These are phyloP conservation scores for Tetraselmis striata DNA, from an alignment of 139 green algal species.

Conservation along the genomic window DNA sequence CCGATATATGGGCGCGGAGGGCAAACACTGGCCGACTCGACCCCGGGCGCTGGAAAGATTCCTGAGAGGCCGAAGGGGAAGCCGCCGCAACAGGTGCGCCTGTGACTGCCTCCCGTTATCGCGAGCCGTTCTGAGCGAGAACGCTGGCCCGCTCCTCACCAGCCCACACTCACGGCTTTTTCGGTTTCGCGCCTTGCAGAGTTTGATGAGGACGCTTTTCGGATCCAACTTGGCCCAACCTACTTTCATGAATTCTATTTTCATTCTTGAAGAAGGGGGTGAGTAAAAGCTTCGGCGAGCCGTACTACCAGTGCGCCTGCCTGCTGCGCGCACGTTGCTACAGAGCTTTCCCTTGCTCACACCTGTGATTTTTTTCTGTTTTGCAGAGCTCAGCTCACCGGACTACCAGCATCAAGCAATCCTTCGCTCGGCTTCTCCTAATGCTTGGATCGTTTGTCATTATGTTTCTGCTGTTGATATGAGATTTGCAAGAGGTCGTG, in stretches of 20 bases:
- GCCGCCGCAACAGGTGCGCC: neutral
- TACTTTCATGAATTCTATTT: neutral
- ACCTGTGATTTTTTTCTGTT: slow-evolving; percentile 20
- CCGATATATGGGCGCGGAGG: neutral
- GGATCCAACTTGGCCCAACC: neutral
- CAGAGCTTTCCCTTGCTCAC: slow-evolving; percentile 11
- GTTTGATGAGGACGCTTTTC: neutral
- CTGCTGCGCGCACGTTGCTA: neutral
- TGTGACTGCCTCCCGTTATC: neutral
- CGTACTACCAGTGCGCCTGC: slow-evolving; percentile 12
- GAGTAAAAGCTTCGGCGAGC: slow-evolving; percentile 22
- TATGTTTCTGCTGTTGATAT: slow-evolving; percentile 33
- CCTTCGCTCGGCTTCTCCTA: slow-evolving; percentile 28
- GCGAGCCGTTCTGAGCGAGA: neutral
- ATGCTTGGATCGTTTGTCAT: slow-evolving; percentile 34
- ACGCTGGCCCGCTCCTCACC: neutral
- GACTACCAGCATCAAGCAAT: slow-evolving; percentile 34
- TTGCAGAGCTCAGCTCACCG: neutral
- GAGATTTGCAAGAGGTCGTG: neutral
- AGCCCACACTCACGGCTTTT: neutral
- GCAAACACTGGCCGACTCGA: neutral
- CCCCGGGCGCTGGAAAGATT: neutral
- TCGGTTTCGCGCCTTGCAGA: neutral
- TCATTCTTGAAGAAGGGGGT: slow-evolving; percentile 21
- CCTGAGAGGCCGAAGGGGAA: neutral